Evolutionary conservation across 2,329 filamentous ascomycete species (phyloP).

Genomic region (Exophiala dermatitidis): DNA sequence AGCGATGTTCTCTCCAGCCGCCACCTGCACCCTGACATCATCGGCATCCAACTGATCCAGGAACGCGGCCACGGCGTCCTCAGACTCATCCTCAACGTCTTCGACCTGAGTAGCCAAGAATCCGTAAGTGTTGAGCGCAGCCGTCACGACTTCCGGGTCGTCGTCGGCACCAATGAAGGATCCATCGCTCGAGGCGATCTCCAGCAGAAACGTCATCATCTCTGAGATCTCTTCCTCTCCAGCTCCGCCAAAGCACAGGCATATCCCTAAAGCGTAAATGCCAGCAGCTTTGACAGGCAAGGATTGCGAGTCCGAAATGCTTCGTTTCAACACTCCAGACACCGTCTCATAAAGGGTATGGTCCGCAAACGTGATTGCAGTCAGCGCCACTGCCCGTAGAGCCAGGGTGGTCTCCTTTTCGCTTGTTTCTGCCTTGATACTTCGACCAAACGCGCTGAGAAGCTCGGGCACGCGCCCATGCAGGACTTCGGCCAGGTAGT

Average conservation of each 20-base stretch:
- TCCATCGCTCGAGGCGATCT: constrained; percentile 74
- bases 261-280: constrained; percentile 66
- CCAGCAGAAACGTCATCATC: constrained; percentile 66
- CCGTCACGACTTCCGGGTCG: constrained; percentile 61
- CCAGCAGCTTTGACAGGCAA: constrained; percentile 59
- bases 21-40: constrained; percentile 65
- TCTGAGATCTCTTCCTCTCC: constrained; percentile 61
- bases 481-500: constrained; percentile 59
- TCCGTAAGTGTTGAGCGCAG: constrained; percentile 71
- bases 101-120: constrained; percentile 71
- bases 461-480: constrained; percentile 55
- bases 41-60: constrained; percentile 76
- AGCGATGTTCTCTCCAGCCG: constrained; percentile 72
- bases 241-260: constrained; percentile 68
- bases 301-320: constrained; percentile 61
- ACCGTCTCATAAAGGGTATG: constrained; percentile 60
- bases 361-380: constrained; percentile 59
- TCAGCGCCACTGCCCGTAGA: constrained; percentile 63
- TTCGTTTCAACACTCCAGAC: constrained; percentile 51
- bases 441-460: constrained; percentile 59
- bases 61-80: constrained; percentile 69
- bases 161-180: constrained; percentile 64
- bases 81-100: constrained; percentile 63
- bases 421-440: constrained; percentile 61
- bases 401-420: constrained; percentile 63